Conservation (phyloP, 1,284 basidiomycete genomes). For the Rhodotorula sp. region DNA sequence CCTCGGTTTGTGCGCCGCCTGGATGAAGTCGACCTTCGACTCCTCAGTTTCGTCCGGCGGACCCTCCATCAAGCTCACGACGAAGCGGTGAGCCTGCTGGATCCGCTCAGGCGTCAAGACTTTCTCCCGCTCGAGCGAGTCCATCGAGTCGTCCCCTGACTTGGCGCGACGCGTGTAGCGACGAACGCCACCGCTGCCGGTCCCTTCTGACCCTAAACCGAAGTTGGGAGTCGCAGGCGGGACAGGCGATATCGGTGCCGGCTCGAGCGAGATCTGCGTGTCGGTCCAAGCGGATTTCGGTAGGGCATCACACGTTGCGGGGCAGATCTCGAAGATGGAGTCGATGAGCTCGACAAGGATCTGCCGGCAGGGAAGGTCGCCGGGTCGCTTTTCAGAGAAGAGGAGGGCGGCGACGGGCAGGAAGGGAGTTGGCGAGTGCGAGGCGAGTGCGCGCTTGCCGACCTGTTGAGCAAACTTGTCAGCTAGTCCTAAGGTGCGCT, state of each 20-base stretch:
- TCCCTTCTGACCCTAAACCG: constrained; percentile 55
- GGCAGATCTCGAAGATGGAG: constrained; percentile 77
- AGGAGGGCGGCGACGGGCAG: constrained; percentile 74
- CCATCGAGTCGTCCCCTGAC: constrained; percentile 5
- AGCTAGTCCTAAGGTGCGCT: neutral
- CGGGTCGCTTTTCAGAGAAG: constrained; percentile 96
- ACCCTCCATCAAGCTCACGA: constrained; percentile 47
- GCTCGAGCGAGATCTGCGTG: constrained; percentile 48
- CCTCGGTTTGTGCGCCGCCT: constrained; percentile 72
- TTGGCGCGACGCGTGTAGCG: constrained; percentile 34
- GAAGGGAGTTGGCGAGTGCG: constrained; percentile 80
- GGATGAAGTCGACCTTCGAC: constrained; percentile 68
- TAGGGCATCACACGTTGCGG: constrained; percentile 44
- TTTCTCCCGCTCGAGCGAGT: constrained; percentile 21
- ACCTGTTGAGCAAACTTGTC: constrained; percentile 33
- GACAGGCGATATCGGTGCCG: constrained; percentile 58
- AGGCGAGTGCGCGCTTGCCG: constrained; percentile 65
- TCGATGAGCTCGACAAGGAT: constrained; percentile 82
- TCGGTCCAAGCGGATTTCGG: constrained; percentile 53
- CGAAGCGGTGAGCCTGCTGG: constrained; percentile 32
- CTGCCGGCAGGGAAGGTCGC: constrained; percentile 83
- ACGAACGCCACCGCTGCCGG: constrained; percentile 10
- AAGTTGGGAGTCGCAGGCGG: neutral
- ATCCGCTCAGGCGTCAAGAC: constrained; percentile 22
- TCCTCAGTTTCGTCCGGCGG: constrained; percentile 47